Percentiles rank a stretch among this genome's conserved stretches.
phyloP scores from a whole-genome alignment of 352 stramenopile genomes.

The Phytopythium montanum region DNA sequence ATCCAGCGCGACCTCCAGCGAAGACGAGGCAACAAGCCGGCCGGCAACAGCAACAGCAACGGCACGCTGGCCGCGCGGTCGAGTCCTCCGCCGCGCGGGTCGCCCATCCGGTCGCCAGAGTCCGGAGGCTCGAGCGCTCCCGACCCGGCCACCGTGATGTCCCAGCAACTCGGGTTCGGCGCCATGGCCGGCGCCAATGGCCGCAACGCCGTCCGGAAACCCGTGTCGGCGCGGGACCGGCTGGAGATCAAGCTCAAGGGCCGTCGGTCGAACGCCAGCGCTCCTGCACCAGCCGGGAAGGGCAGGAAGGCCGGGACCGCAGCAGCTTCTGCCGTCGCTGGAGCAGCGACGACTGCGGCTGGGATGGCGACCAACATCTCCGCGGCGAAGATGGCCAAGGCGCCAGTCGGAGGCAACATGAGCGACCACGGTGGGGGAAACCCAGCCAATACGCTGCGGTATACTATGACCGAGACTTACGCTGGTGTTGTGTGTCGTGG shows the following conservation, averaged over 20 bases:
- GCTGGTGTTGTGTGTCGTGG: not conserved
- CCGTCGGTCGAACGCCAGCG: conserved; percentile 28
- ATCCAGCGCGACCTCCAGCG: conserved; percentile 79
- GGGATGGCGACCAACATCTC: conserved; percentile 60
- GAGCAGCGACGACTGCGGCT: not conserved
- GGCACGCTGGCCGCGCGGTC: conserved; percentile 20
- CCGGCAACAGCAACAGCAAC: conserved; percentile 4
- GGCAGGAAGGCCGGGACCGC: conserved; percentile 23
- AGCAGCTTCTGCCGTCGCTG: not conserved
- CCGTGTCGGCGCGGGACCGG: conserved; percentile 63
- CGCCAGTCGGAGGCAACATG: not conserved
- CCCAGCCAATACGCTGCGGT: conserved; percentile 15
- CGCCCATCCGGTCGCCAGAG: conserved; percentile 66
- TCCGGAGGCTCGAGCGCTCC: conserved; percentile 20
- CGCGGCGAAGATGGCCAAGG: conserved; percentile 45
- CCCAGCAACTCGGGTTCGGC: conserved; percentile 7
- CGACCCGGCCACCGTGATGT: conserved; percentile 4
- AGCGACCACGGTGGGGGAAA: conserved; percentile 10
- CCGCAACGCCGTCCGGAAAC: conserved; percentile 27
- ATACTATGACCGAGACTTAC: not conserved
- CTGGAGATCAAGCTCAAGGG: conserved; percentile 77
- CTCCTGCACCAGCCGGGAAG: conserved; percentile 11
- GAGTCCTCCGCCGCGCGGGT: conserved; percentile 56
- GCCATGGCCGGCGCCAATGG: not conserved
- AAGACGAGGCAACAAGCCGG: conserved; percentile 53